phyloP scores from a whole-genome alignment of 192 early-diverging fungal genomes.

The Backusella tarrabulga region DNA sequence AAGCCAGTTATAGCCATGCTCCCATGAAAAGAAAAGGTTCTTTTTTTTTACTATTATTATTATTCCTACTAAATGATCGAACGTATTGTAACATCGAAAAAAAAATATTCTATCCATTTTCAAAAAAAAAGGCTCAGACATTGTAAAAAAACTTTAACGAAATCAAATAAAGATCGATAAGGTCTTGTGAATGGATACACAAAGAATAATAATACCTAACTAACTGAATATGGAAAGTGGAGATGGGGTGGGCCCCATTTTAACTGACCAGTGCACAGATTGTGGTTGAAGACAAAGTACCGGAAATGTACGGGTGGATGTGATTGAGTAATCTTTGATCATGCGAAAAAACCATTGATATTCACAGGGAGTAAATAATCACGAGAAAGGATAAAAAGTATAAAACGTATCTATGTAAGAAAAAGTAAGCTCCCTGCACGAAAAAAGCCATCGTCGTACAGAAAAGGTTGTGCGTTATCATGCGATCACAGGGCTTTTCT shows the following conservation, averaged over 20 bases:
- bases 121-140: neutral
- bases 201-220: neutral
- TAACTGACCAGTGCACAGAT: conserved; percentile 4
- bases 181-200: conserved; percentile 14
- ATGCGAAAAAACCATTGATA: conserved; percentile 10
- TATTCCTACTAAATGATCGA: neutral
- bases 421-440: conserved; percentile 1
- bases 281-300: neutral
- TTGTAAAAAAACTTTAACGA: neutral
- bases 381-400: neutral
- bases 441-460: conserved; percentile 4
- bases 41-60: neutral
- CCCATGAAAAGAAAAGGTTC: neutral
- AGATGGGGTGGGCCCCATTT: conserved; percentile 6
- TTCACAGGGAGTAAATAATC: conserved; percentile 6
- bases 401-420: neutral
- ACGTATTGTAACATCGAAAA: neutral
- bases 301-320: neutral
- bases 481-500: conserved; percentile 13
- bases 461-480: neutral
- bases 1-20: neutral
- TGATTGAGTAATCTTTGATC: neutral
- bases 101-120: neutral
- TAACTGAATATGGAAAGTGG: conserved; percentile 9
- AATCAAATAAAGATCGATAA: conserved; percentile 13